Percentiles rank a stretch among this genome's conserved stretches.
Evolutionary conservation across 116 monocot genomes (phyloP).

Genomic region (Trichopus zeylanicus): DNA sequence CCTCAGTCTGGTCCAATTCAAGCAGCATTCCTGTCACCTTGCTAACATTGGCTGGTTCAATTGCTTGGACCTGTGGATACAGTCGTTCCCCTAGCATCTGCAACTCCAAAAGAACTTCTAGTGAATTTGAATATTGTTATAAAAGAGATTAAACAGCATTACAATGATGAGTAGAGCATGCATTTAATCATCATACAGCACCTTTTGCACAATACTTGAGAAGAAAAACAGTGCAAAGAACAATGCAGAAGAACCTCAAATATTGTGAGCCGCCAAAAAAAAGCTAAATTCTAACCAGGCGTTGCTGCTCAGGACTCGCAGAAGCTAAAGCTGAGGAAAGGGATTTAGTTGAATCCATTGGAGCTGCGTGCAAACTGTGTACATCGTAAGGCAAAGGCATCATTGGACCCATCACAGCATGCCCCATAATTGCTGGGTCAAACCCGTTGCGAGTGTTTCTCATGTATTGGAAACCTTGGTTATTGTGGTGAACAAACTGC

Average conservation of each 20-base stretch:
- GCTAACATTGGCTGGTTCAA: slow-evolving; percentile 25
- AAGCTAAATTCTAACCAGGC: slow-evolving; percentile 22
- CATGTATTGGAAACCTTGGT: slow-evolving; percentile 36
- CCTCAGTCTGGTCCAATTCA: slow-evolving; percentile 59
- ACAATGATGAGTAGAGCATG: too few relatives aligned
- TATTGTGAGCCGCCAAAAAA: too few relatives aligned
- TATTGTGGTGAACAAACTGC: slow-evolving; percentile 31
- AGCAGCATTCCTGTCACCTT: slow-evolving; percentile 79
- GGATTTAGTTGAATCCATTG: slow-evolving; percentile 12
- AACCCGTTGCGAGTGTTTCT: slow-evolving; percentile 16
- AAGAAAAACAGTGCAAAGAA: too few relatives aligned
- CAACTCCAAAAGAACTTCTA: too few relatives aligned
- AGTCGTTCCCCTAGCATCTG: slow-evolving; percentile 57
- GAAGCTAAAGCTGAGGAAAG: slow-evolving; percentile 58
- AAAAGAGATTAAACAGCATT: too few relatives aligned
- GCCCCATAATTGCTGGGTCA: slow-evolving; percentile 22
- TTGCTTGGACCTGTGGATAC: slow-evolving; percentile 44
- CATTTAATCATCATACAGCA: too few relatives aligned
- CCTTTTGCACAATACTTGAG: too few relatives aligned
- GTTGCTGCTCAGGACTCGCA: slow-evolving; percentile 40
- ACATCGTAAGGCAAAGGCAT: too few relatives aligned
- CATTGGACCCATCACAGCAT: slow-evolving; percentile 22
- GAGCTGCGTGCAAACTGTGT: slow-evolving; percentile 6
- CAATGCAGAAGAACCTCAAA: slow-evolving; percentile 5
- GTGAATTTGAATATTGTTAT: too few relatives aligned